Conservation (phyloP, 768 basidiomycete genomes). For the Phylloporus rhodoxanthus region DNA sequence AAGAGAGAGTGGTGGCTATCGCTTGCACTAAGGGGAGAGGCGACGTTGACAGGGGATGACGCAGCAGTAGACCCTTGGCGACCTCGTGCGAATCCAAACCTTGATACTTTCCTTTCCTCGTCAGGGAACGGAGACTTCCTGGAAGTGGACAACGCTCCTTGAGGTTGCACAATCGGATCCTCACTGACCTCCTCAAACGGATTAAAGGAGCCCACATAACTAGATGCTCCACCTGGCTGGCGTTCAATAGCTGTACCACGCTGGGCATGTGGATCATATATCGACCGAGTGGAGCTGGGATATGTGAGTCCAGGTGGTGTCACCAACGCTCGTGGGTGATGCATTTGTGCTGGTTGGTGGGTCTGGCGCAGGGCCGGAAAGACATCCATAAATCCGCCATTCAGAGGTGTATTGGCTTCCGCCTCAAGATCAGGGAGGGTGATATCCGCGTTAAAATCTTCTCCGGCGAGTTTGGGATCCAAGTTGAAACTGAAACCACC, state of each 20-base stretch:
- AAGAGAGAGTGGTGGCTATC: conserved; percentile 47
- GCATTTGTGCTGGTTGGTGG: conserved; percentile 16
- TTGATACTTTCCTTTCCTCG: conserved; percentile 58
- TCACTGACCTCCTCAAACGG: conserved; percentile 65
- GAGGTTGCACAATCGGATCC: conserved; percentile 33
- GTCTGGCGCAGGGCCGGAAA: conserved; percentile 56
- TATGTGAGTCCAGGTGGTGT: conserved; percentile 52
- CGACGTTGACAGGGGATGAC: conserved; percentile 52
- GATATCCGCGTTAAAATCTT: conserved; percentile 35
- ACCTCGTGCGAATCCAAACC: conserved; percentile 77
- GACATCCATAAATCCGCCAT: conserved; percentile 60
- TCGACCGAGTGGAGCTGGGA: conserved; percentile 42
- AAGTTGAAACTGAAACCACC: conserved; percentile 83
- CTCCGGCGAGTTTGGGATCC: conserved; percentile 66
- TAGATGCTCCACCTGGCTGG: conserved; percentile 41
- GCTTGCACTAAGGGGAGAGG: conserved; percentile 50
- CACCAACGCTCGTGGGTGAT: conserved; percentile 32
- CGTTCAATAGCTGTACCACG: conserved; percentile 41
- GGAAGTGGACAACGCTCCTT: conserved; percentile 28
- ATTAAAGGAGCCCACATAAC: conserved; percentile 73
- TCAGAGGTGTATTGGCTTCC: conserved; percentile 50
- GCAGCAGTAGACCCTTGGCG: conserved; percentile 53
- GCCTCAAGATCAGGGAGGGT: conserved; percentile 44
- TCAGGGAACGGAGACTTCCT: conserved; percentile 48
- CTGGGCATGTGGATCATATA: conserved; percentile 48